A percentile compares a stretch with the other conserved stretches of the same genome.
phyloP scores from a whole-genome alignment of 805 yeast species.

The Blastobotrys robertii region DNA sequence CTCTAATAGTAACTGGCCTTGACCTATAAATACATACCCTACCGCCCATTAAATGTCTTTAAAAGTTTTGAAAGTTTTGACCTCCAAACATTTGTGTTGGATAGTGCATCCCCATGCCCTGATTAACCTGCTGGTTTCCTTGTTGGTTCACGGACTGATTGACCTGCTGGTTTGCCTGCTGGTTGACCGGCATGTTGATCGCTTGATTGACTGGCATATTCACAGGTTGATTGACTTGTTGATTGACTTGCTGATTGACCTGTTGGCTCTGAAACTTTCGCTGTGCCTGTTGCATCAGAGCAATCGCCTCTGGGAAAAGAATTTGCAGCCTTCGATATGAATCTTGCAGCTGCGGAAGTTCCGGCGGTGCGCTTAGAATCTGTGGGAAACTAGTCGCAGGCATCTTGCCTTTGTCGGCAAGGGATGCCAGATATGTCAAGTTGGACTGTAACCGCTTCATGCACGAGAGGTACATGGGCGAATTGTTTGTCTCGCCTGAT shows the following conservation, averaged over 20 bases:
- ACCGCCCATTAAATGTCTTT: neutral
- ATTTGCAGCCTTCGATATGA: slow-evolving; percentile 25
- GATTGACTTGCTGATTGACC: neutral
- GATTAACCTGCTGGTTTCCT: too few relatives aligned
- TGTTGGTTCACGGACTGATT: too few relatives aligned
- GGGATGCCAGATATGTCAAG: slow-evolving; percentile 26
- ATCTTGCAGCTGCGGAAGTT: slow-evolving; percentile 22
- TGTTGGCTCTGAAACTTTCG: slow-evolving; percentile 17
- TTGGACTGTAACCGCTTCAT: slow-evolving; percentile 29
- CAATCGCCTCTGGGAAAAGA: slow-evolving; percentile 22
- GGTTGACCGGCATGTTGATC: too few relatives aligned
- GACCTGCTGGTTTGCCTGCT: too few relatives aligned
- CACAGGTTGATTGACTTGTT: neutral
- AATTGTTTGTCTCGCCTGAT: slow-evolving; percentile 7
- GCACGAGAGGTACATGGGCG: slow-evolving; percentile 17
- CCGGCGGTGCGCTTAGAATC: slow-evolving; percentile 23
- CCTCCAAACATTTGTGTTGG: too few relatives aligned
- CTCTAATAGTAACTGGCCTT: neutral
- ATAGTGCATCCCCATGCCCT: too few relatives aligned
- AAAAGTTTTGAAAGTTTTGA: neutral
- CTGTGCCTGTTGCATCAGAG: slow-evolving; percentile 14
- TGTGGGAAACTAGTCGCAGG: slow-evolving; percentile 21
- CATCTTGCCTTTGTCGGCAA: slow-evolving; percentile 20
- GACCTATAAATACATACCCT: neutral
- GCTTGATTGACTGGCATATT: too few relatives aligned